Base-by-base conservation (phyloP, 805 yeast species). In the Ascoidea rubescens region DNA sequence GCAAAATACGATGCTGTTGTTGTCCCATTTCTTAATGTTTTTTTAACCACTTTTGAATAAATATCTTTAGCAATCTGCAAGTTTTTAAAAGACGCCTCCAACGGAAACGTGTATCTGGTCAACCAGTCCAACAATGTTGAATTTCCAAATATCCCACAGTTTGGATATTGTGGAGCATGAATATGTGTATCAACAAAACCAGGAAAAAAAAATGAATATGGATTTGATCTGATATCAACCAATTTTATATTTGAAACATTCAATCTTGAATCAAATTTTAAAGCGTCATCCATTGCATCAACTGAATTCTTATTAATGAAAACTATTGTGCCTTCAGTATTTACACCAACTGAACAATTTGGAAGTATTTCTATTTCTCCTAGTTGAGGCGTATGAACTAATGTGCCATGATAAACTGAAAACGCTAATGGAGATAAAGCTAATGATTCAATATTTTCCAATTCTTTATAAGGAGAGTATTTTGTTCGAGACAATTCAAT, bases 1-100 rank as follows among this genome's bases (percentile, higher is more conserved):
- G 97, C 91, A 64, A 81, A 93, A 68, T 93, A 93, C 0, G 95
- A 75, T 0, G 96, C 96, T 52, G 91, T 81, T 1, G 99, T 93
- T 0, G 98, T 93, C 21, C 99, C 99, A 62, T 81, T 73, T 2
- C 64, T 60, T 56, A 93, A 68, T 0, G 96, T 87, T 52, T 84
- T 78, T 4, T 67, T 60, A n/a, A 93, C 78, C 5, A 84, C 85
- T 57, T 74, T 76, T 12, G 73, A 58, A 64, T 91, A 93, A 1
- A 90, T 81, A 5, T 70, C 63, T 10, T 66, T 57, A 0, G 96
- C 96, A 48, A 73, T 63, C 0, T 64, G 60, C 28, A 75, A 58
- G 56, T 83, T 78, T 17, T 66, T 68, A 55, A 87, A 75, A 4
- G 85, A 73, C 5, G 85, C 71, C 66, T 93, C 99, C 52, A 90